These are phyloP conservation scores for Ganoderma multipileum DNA, from an alignment of 1,284 basidiomycete genomes.

Conservation along the genomic window DNA sequence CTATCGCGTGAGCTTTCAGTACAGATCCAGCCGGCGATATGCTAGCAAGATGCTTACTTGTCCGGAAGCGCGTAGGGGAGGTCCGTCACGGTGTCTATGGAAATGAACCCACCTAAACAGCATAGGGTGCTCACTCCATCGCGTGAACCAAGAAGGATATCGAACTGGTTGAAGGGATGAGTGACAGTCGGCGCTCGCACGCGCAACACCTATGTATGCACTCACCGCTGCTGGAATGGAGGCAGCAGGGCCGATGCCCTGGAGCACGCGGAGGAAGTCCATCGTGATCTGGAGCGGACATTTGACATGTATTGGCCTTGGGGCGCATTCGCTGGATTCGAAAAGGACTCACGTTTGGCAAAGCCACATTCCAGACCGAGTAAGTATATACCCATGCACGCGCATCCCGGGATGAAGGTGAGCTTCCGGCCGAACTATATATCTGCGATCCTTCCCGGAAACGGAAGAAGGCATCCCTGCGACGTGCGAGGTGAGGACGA, in stretches of 20 bases:
- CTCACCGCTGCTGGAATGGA: constrained; percentile 72
- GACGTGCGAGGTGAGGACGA: background rate
- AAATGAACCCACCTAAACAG: constrained; percentile 47
- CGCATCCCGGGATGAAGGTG: constrained; percentile 56
- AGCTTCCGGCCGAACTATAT: constrained; percentile 62
- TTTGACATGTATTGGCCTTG: background rate
- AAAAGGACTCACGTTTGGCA: constrained; percentile 46
- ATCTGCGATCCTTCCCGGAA: constrained; percentile 66
- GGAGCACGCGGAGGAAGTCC: constrained; percentile 71
- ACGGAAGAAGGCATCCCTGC: constrained; percentile 64
- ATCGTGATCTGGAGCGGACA: constrained; percentile 48
- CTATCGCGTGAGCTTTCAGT: constrained; percentile 31
- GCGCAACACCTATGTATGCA: constrained; percentile 19
- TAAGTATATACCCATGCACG: constrained; percentile 43
- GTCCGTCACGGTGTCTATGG: constrained; percentile 56
- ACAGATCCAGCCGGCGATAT: too few relatives aligned
- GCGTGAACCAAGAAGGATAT: constrained; percentile 53
- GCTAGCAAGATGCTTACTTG: too few relatives aligned
- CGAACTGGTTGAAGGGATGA: constrained; percentile 53
- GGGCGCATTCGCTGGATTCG: background rate
- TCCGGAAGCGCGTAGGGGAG: constrained; percentile 54
- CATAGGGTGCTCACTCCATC: constrained; percentile 50
- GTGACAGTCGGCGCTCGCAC: background rate
- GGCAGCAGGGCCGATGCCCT: constrained; percentile 75
- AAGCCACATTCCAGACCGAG: constrained; percentile 52